phyloP scores from a whole-genome alignment of 495 filamentous ascomycete species.

The Aspergillus conjunctus region DNA sequence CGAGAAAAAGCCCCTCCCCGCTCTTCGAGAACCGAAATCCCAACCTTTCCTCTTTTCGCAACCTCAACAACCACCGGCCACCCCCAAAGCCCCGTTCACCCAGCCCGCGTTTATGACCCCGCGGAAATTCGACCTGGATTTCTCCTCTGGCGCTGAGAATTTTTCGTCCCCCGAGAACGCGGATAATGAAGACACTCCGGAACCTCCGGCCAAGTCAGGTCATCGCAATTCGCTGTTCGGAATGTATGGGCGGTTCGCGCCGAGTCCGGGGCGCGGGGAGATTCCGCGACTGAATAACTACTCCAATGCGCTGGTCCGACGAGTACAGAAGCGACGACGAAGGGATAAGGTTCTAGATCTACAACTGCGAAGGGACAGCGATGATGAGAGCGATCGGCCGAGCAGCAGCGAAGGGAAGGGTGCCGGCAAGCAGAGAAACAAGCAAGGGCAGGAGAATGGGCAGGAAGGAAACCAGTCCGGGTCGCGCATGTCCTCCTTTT shows the following conservation, averaged over 20 bases:
- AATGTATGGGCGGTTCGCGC: slow-evolving; percentile 48
- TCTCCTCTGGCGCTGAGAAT: slow-evolving; percentile 79
- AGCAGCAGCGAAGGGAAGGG: slow-evolving; percentile 43
- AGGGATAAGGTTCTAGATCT: slow-evolving; percentile 49
- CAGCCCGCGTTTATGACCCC: slow-evolving; percentile 79
- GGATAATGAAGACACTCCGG: slow-evolving; percentile 71
- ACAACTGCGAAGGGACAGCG: slow-evolving; percentile 43
- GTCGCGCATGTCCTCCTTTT: slow-evolving; percentile 46
- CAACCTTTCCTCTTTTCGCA: slow-evolving; percentile 50
- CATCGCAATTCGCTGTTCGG: slow-evolving; percentile 49
- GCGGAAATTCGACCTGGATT: slow-evolving; percentile 69
- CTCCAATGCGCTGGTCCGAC: slow-evolving; percentile 52
- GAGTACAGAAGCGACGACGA: slow-evolving; percentile 57
- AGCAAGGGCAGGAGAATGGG: slow-evolving; percentile 21
- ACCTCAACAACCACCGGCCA: slow-evolving; percentile 27
- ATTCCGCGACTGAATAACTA: slow-evolving; percentile 55
- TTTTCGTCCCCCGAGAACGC: slow-evolving; percentile 72
- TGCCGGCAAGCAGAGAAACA: slow-evolving; percentile 26
- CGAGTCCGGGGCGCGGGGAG: slow-evolving; percentile 60
- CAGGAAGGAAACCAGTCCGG: slow-evolving; percentile 13
- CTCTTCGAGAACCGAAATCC: slow-evolving; percentile 51
- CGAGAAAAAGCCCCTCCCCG: slow-evolving; percentile 46
- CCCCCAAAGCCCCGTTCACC: slow-evolving; percentile 53
- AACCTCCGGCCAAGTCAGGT: slow-evolving; percentile 49
- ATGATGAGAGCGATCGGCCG: slow-evolving; percentile 55